phyloP scores from a whole-genome alignment of 306 rosid genomes.

The Cucurbita pepo region DNA sequence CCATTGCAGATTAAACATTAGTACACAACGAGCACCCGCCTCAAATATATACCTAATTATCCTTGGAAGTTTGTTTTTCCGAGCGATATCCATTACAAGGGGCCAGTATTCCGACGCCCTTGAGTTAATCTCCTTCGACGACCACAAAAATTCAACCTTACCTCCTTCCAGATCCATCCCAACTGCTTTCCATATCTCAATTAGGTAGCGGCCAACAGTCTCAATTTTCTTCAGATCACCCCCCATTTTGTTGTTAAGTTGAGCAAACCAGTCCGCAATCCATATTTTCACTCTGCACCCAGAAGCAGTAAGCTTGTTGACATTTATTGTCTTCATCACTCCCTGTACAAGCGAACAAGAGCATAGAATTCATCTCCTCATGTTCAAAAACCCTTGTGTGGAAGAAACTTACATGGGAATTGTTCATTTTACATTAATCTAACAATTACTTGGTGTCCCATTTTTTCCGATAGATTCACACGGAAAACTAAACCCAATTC shows the following conservation, averaged over 20 bases:
- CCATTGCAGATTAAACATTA: neutral
- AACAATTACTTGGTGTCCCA: neutral
- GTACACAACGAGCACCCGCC: neutral
- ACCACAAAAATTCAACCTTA: conserved; percentile 87
- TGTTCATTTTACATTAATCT: neutral
- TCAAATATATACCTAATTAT: conserved; percentile 33
- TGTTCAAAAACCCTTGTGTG: neutral
- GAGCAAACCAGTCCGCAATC: conserved; percentile 94
- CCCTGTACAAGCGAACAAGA: conserved; percentile 26
- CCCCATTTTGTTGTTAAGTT: conserved; percentile 72
- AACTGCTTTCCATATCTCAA: conserved; percentile 73
- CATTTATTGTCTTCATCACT: conserved; percentile 60
- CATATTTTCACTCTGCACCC: conserved; percentile 79
- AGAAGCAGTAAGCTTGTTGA: conserved; percentile 60
- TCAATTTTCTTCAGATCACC: conserved; percentile 77
- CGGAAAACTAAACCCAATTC: neutral
- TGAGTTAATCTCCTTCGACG: conserved; percentile 55
- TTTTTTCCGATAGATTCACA: neutral
- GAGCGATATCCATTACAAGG: conserved; percentile 74
- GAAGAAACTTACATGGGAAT: neutral
- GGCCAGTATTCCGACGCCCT: conserved; percentile 78
- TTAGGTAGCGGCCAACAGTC: conserved; percentile 47
- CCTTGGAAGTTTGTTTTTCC: conserved; percentile 54
- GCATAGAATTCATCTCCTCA: neutral
- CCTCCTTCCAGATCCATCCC: conserved; percentile 77